Conservation (phyloP, 1,139 yeast genomes). For the Diutina ranongensis region DNA sequence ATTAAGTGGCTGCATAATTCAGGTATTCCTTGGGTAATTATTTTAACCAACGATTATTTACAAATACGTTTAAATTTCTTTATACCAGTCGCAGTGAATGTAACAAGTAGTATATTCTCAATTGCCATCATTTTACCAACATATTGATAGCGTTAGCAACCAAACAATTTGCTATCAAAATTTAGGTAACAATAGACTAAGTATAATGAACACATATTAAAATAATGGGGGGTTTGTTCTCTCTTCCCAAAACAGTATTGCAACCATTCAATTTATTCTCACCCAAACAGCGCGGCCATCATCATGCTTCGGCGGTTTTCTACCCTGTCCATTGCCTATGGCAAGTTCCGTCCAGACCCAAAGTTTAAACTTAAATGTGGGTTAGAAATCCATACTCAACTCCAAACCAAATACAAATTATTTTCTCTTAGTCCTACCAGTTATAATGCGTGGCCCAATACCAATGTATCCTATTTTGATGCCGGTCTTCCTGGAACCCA, state of each 20-base stretch:
- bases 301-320: conserved; percentile 1
- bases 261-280: neutral
- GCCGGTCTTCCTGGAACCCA: conserved; percentile 89
- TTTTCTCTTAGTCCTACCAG: conserved; percentile 51
- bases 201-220: too few species aligned
- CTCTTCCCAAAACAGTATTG: too few species aligned
- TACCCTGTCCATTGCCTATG: neutral
- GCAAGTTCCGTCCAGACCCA: neutral
- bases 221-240: too few species aligned
- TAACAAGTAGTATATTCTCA: neutral
- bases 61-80: too few species aligned
- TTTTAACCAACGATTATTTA: too few species aligned
- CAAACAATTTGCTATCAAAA: too few species aligned
- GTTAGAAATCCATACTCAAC: conserved; percentile 85
- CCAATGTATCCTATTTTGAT: conserved; percentile 69
- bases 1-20: too few species aligned
- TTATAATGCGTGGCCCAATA: conserved; percentile 50
- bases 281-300: neutral
- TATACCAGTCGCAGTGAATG: too few species aligned
- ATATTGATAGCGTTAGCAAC: too few species aligned
- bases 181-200: too few species aligned
- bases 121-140: neutral
- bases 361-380: conserved; percentile 41
- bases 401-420: conserved; percentile 60
- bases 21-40: too few species aligned